These are phyloP conservation scores for Lolium perenne DNA, from an alignment of 176 grass and related monocot species.

Conservation along the genomic window DNA sequence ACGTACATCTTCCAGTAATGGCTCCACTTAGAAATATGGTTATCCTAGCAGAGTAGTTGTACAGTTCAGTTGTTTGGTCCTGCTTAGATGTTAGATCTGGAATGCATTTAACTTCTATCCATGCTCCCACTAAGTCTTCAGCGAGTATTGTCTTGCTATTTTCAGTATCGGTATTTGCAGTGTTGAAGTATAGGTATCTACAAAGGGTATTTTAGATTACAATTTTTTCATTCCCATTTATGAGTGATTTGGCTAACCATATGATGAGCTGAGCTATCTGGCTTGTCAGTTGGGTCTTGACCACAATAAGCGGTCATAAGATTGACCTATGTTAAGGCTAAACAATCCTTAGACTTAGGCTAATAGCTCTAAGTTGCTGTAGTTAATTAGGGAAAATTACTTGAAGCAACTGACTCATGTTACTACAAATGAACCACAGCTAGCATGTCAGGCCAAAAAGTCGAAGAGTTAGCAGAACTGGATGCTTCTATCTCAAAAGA, in stretches of 20 bases:
- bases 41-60: conserved; percentile 2
- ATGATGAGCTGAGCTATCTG: background rate
- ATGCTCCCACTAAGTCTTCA: background rate
- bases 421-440: conserved; percentile 59
- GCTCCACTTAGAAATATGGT: background rate
- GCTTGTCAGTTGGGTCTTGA: conserved; percentile 24
- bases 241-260: conserved; percentile 7
- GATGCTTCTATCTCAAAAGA: conserved; percentile 58
- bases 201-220: background rate
- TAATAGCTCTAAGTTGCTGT: conserved; percentile 13
- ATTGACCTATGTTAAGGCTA: background rate
- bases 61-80: background rate
- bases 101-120: conserved; percentile 10
- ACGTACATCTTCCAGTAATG: background rate
- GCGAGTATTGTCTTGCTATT: background rate
- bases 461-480: conserved; percentile 71
- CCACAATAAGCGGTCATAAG: background rate
- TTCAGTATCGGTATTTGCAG: background rate
- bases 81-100: background rate
- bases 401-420: conserved; percentile 41
- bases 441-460: conserved; percentile 71
- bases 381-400: conserved; percentile 12
- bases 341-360: background rate
- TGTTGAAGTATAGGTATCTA: background rate
- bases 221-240: background rate